Base-by-base conservation (phyloP, 2,329 filamentous ascomycete species). In the Monosporascus sp. region DNA sequence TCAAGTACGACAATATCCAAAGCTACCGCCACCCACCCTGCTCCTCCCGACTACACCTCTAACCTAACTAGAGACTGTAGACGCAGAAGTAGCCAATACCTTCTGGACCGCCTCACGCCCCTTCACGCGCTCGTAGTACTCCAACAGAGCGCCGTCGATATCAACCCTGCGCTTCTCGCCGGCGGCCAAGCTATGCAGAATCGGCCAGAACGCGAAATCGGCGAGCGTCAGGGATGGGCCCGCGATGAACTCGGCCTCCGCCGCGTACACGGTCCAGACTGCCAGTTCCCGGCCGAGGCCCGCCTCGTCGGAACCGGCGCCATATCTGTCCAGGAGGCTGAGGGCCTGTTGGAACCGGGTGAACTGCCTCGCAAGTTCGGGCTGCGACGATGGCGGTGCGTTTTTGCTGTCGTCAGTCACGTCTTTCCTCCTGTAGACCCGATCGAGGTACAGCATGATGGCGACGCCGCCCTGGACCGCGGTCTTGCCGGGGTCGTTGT, bases 381-480 rank as follows among this genome's bases (percentile, higher is more conserved):
- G 24, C 5, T 63, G 59, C 1, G 63, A 49, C 11, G 58, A 52
- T 3, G 55, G 41, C 53, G 5, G 65, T 59, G 56, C 52, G 49
- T 65, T 59, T 2, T 57, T 20, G 11, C 3, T 27, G 20, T 16
- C 20, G 11, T 26, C 43, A 11, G 22, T 9, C 20, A 7, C 62
- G 40, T 60, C 50, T 50, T 65, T 67, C n/a, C 61, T 58, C 2
- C 74, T 74, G 55, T 84, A 76, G 14, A 75, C 69, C 2, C 78
- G 73, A 55, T 88, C 80, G 1, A 89, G 72, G 55, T 89, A 86
- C 9, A 81, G 64, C 73, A 86, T 73, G 54, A 85, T 79, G 37
- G 75, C 76, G 2, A 77, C 50, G 41, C 79, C 74, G 5, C 82
- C 81, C 7, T 77, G 67, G 0, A 81, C 72, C 0, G 66, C 68